Evolutionary conservation across 1,284 basidiomycete genomes (phyloP), one percentile per base, ranked within the genome.

Genomic region (Xerocomus minutiporus): DNA sequence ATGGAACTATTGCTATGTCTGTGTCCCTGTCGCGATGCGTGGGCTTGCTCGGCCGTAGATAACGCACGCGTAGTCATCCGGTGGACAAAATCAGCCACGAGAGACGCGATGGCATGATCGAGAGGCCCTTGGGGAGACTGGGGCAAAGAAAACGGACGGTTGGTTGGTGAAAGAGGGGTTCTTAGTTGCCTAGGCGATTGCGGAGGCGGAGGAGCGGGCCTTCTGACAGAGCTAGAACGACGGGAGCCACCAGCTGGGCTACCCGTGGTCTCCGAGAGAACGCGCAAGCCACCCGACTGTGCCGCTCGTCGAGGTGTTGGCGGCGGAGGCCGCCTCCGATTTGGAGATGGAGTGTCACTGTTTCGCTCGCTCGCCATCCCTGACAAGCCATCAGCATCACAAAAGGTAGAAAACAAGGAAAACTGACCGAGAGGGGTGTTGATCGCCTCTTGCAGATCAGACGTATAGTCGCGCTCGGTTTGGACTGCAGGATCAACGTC

Each of bases 161-260:
- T 44, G 8, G 17, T 9, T 6, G 17, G 6, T 6, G 28, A 17
- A 44, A 12, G 12, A 13, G 29, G 43, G 8, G 17, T 13, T 23
- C 29, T 43, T n/a, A 26, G 8, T 29, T 43, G 26, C 12, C 26
- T 29, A 7, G 35, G 36, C n/a, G 44, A 50, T 17, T 4, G 49
- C 2, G 50, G 59, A 12, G 59, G 59, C 11, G 49, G 45, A 29
- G 61, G 52, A 26, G 56, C 25, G 6, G 59, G 45, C 23, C 56
- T 26, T 32, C 56, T 59, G 42, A 35, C 5, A 8, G 49, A n/a
- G 8, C 12, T n/a, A 17, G 46, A 28, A 0, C 23, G 17, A n/a
- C 36, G 36, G 17, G 36, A 25, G 23, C 23, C 12, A 25, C 39
- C 23, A 26, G 23, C 23, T 41, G 39, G 39, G 13, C 5, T 28